phyloP scores from a whole-genome alignment of 495 filamentous ascomycete species.

The Trichoderma virens region DNA sequence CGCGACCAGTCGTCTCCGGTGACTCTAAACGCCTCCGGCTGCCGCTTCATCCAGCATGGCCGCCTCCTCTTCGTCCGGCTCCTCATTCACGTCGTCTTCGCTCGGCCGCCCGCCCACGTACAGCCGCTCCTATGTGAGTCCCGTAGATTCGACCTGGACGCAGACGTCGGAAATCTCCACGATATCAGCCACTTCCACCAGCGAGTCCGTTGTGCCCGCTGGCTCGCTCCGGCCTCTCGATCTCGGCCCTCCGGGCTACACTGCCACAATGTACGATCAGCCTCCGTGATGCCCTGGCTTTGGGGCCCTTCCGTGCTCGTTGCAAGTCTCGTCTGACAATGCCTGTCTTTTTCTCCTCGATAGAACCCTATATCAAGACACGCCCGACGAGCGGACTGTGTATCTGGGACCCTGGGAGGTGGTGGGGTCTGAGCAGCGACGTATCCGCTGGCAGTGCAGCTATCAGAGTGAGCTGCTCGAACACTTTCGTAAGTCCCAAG shows the following conservation, averaged over 20 bases:
- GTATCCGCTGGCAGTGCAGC: slow-evolving; percentile 28
- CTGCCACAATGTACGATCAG: slow-evolving; percentile 28
- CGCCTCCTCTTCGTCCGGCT: slow-evolving; percentile 25
- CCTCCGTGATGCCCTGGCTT: slow-evolving; percentile 7
- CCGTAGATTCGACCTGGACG: slow-evolving; percentile 25
- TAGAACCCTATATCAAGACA: slow-evolving; percentile 28
- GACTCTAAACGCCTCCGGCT: neutral
- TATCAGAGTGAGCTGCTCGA: slow-evolving; percentile 30
- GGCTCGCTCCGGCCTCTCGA: slow-evolving; percentile 28
- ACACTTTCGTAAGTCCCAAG: slow-evolving; percentile 25
- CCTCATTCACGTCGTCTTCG: slow-evolving; percentile 29
- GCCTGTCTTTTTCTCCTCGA: slow-evolving; percentile 4
- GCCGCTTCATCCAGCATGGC: slow-evolving; percentile 17
- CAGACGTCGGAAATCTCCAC: slow-evolving; percentile 26
- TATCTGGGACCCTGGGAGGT: slow-evolving; percentile 34
- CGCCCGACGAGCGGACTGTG: slow-evolving; percentile 24
- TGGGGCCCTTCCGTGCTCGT: slow-evolving; percentile 2
- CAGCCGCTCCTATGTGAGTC: slow-evolving; percentile 21
- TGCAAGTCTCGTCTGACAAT: slow-evolving; percentile 11
- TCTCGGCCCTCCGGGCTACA: slow-evolving; percentile 30
- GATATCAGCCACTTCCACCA: slow-evolving; percentile 24
- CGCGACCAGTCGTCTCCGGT: neutral
- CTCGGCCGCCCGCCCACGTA: slow-evolving; percentile 21
- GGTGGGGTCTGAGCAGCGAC: slow-evolving; percentile 19
- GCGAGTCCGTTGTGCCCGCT: slow-evolving; percentile 24